phyloP scores from a whole-genome alignment of 2,329 filamentous ascomycete genomes.

The Dactylellina leptospora region DNA sequence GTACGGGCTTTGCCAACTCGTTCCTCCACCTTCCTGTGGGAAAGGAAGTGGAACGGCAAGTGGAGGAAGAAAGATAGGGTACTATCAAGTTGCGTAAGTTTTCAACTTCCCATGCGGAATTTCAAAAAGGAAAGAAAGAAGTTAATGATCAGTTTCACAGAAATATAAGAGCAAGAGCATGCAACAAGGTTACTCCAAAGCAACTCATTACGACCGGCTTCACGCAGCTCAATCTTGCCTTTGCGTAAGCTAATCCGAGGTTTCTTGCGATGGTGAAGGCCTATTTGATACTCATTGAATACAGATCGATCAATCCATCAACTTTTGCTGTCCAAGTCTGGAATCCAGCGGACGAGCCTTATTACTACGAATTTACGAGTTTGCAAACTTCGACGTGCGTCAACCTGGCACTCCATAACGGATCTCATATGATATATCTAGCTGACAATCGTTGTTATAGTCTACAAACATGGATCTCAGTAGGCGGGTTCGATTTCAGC shows the following conservation, averaged over 20 bases:
- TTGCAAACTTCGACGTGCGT: constrained; percentile 53
- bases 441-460: neutral
- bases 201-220: constrained; percentile 59
- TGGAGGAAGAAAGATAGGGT: constrained; percentile 21
- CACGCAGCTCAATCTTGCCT: constrained; percentile 60
- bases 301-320: constrained; percentile 56
- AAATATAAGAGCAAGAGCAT: constrained; percentile 57
- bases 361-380: constrained; percentile 56
- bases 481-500: constrained; percentile 58
- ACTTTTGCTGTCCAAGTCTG: constrained; percentile 55
- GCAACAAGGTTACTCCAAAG: constrained; percentile 58
- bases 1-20: constrained; percentile 5
- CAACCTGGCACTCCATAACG: too few relatives aligned
- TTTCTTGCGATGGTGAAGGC: neutral
- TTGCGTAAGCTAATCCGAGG: constrained; percentile 52
- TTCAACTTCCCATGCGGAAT: neutral
- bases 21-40: constrained; percentile 26
- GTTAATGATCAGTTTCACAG: too few relatives aligned
- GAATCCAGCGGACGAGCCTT: constrained; percentile 54
- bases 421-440: neutral
- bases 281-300: neutral
- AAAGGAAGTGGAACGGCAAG: constrained; percentile 30
- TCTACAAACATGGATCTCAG: constrained; percentile 58
- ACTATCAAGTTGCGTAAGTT: constrained; percentile 40
- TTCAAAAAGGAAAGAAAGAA: too few relatives aligned